Evolutionary conservation across 495 filamentous ascomycete species (phyloP), one percentile per base, ranked within the genome.

Genomic region (Ramalina peruviana): DNA sequence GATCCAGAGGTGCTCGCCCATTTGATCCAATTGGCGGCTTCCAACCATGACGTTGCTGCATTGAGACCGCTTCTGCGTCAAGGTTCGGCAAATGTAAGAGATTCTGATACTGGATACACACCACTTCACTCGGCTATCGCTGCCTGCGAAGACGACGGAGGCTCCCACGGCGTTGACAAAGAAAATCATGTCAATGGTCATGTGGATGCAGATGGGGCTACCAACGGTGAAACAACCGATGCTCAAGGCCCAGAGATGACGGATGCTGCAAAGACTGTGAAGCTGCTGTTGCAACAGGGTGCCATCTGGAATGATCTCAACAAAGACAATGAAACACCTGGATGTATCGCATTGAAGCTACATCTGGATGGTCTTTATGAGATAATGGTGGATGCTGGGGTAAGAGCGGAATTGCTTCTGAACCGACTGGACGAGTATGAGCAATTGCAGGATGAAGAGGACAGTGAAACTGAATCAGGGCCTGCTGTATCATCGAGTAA

Each of bases 221-320:
- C 21, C 51, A 53, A 51, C 30, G 19, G 12, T 30, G 43, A 53
- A 6, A 30, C 36, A 11, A 53, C 59, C 43, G 50, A 54, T 27
- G 54, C 49, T 2, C 58, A 65, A 23, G 58, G 69, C 15, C 60
- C 72, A 16, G 61, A 68, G 27, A 59, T 81, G 9, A 70, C 82
- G 40, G 68, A 69, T 11, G 83, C 76, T 40, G 72, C 65, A 36
- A 70, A 79, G 46, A 87, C 82, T 0, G 72, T 96, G 15, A 74
- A 73, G 47, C 76, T 93, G 56, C 70, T 98, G 21, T 70, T 98
- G 46, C 71, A 88, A 57, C 79, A 85, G 60, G 92, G 92, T 3
- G 93, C 86, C 5, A 95, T 97, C 48, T 98, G 92, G 92, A 98
- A 98, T 66, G 88, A 94, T 63, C 69, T 98, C 3, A 87, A 97